Evolutionary conservation across 2,329 filamentous ascomycete genomes (phyloP), one percentile per base, ranked within the genome.

Genomic region (Mollisia scopiformis): DNA sequence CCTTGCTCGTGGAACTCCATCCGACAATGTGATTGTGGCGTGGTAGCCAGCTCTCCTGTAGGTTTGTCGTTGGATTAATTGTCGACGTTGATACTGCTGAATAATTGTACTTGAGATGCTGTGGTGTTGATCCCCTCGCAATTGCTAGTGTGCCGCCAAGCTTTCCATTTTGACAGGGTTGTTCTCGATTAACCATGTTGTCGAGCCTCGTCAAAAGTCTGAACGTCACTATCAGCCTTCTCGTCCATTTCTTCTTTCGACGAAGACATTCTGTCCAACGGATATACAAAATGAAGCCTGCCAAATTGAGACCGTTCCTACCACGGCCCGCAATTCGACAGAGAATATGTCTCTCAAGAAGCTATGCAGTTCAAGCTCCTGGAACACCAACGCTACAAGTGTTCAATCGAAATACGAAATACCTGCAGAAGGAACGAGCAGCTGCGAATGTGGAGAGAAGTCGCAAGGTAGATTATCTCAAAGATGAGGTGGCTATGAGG

Each of bases 361-460:
- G 77, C 59, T 97, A 95, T 77, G 93, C 94, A 55, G 85, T 91
- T 61, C 89, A 93, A 76, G 84, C 91, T 21, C 82, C 91, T 2
- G 91, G 92, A 62, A 86, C 87, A 41, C 91, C 93, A 27, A 86
- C 88, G 37, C 87, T 96, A 68, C 89, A 97, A 68, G 91, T 99
- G 75, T 99, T 99, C 85, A 96, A 96, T 77, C 86, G 88, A 63
- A 85, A 85, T 68, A 86, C 88, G 23, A 99, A 99, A 82, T 93
- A 91, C 82, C 79, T 95, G 52, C 95, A 99, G 75, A 96, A 92
- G 75, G 93, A 98, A 75, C 86, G 94, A 63, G 90, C 93, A 1
- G 93, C 91, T 0, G 74, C 81, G 49, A 81, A 94, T 72, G 79
- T 84, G 10, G 85, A 91, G 66, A 77, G 83, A 65, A 93, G 93